These are phyloP conservation scores for Curvularia eragrostidis DNA, from an alignment of 2,329 filamentous ascomycete species.

Conservation along the genomic window DNA sequence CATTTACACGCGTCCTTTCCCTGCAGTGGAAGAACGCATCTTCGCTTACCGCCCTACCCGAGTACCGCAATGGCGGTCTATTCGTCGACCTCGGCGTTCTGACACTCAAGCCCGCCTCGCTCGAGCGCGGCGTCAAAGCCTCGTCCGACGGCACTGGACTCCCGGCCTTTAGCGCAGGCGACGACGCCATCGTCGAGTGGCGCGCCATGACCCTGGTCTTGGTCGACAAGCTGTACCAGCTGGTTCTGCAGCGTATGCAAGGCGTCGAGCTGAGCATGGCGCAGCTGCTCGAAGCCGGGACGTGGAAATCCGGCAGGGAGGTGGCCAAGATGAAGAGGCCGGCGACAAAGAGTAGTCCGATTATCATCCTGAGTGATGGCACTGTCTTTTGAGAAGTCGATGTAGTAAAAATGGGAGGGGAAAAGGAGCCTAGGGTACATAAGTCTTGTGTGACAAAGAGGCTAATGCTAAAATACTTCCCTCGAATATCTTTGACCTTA, in stretches of 20 bases:
- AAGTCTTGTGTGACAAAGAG: no score
- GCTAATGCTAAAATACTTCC: no score
- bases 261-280: constrained; percentile 74
- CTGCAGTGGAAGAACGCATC: constrained; percentile 81
- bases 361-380: constrained; percentile 40
- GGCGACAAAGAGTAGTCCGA: constrained; percentile 37
- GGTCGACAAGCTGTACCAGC: constrained; percentile 70
- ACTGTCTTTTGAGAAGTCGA: constrained; percentile 32
- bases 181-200: constrained; percentile 81
- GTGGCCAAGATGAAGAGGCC: constrained; percentile 34
- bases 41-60: constrained; percentile 84
- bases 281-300: constrained; percentile 91
- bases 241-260: constrained; percentile 73
- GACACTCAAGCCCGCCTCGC: constrained; percentile 71
- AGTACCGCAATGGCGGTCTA: constrained; percentile 90
- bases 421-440: no score
- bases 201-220: constrained; percentile 75
- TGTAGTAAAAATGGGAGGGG: not conserved
- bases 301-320: constrained; percentile 72
- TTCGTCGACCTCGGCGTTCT: constrained; percentile 84
- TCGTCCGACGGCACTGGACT: constrained; percentile 65
- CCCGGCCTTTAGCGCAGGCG: constrained; percentile 72
- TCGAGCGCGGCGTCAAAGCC: constrained; percentile 71
- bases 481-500: no score
- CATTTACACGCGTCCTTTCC: constrained; percentile 73